Conservation (phyloP, 208 protist species). For the Spongospora subterranea region DNA sequence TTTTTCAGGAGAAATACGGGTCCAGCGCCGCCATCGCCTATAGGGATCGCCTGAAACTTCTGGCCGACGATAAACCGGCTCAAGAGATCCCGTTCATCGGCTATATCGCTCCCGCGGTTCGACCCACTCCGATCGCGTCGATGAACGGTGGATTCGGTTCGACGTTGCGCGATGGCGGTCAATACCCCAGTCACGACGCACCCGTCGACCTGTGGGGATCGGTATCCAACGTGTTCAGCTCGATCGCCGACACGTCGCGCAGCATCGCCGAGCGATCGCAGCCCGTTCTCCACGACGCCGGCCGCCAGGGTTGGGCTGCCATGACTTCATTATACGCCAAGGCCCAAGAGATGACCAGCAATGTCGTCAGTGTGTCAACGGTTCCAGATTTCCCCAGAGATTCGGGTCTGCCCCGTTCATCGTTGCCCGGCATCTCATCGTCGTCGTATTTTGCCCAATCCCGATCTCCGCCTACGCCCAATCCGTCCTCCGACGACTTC, state of each 20-base stretch:
- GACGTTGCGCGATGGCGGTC: too few species aligned
- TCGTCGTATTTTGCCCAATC: background rate
- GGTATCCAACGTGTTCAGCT: conserved; percentile 11
- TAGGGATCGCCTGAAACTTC: conserved; percentile 25
- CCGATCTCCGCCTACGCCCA: background rate
- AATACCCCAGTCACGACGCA: background rate
- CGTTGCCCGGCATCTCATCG: background rate
- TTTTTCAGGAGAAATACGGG: conserved; percentile 47
- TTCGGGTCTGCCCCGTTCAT: background rate
- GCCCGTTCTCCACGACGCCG: conserved; percentile 3
- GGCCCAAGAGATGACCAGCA: conserved; percentile 9
- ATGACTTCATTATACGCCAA: conserved; percentile 41
- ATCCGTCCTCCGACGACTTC: background rate
- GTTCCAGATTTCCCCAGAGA: background rate
- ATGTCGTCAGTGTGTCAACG: background rate
- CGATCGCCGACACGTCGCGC: conserved; percentile 2
- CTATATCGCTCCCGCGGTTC: background rate
- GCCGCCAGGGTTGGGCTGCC: conserved; percentile 9
- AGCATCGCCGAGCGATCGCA: background rate
- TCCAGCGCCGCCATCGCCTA: background rate
- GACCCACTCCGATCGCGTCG: background rate
- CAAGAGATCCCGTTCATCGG: conserved; percentile 39
- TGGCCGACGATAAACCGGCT: conserved; percentile 31
- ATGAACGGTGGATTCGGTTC: background rate
- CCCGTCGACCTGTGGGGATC: conserved; percentile 2